phyloP scores from a whole-genome alignment of 257 asterid genomes.

The Anisodus acutangulus region DNA sequence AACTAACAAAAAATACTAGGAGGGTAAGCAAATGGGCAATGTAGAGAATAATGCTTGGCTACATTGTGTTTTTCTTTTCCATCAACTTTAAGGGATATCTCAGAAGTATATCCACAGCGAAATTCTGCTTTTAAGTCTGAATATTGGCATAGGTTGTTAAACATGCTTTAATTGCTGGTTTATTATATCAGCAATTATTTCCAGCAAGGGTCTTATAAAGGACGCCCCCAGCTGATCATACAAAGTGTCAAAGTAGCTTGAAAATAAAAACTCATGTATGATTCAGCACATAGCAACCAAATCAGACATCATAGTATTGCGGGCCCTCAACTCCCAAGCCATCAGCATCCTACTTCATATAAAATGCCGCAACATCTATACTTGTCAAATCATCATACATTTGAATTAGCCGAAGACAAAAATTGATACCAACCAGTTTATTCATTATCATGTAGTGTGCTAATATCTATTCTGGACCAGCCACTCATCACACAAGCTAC shows the following conservation, averaged over 20 bases:
- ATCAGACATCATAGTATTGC: constrained; percentile 17
- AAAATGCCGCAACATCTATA: background rate
- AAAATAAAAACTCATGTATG: background rate
- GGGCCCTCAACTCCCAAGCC: background rate
- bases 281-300: background rate
- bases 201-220: background rate
- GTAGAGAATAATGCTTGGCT: background rate
- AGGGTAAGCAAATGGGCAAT: background rate
- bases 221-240: background rate
- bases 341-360: background rate
- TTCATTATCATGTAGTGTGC: background rate
- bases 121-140: background rate
- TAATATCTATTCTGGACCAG: background rate
- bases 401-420: background rate
- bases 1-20: background rate
- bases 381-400: background rate
- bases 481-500: background rate
- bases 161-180: background rate
- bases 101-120: background rate
- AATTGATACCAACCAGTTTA: background rate
- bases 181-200: background rate
- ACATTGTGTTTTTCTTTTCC: background rate
- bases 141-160: background rate
- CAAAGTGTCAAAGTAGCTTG: background rate
- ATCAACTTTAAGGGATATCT: background rate